Conservation (phyloP, 2,329 filamentous ascomycete species). For the Trichoderma afroharzianum region DNA sequence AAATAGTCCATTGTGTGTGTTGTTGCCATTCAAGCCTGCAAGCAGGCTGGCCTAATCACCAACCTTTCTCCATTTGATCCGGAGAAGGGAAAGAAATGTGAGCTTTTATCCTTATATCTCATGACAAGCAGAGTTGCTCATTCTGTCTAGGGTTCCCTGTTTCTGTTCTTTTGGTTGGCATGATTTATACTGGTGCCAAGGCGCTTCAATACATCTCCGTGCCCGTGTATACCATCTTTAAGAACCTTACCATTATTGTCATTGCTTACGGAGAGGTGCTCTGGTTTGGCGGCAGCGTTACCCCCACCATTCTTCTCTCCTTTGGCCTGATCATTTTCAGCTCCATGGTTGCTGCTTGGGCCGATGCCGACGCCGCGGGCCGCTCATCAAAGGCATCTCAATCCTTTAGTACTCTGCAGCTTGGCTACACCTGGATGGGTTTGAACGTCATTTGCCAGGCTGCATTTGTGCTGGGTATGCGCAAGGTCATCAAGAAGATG, state of each 20-base stretch:
- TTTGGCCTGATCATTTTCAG: conserved; percentile 97
- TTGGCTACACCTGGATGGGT: conserved; percentile 97
- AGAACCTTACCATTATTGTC: conserved; percentile 98
- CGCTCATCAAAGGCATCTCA: conserved; percentile 61
- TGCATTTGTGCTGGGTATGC: conserved; percentile 85
- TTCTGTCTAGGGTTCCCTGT: conserved; percentile 79
- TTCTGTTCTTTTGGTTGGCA: conserved; percentile 90
- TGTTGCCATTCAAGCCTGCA: conserved; percentile 75
- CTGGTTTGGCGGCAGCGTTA: conserved; percentile 95
- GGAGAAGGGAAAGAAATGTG: conserved; percentile 91
- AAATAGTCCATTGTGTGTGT: conserved; percentile 83
- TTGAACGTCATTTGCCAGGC: conserved; percentile 95
- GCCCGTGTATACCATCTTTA: conserved; percentile 99
- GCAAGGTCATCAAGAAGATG: conserved; percentile 98
- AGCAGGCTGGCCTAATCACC: conserved; percentile 75
- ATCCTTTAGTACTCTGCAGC: conserved; percentile 83
- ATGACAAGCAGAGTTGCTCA: conserved; percentile 20
- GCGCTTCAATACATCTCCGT: conserved; percentile 95
- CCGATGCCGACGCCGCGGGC: conserved; percentile 86
- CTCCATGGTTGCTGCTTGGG: conserved; percentile 93
- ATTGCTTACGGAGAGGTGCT: conserved; percentile 98
- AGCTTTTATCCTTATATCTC: conserved; percentile 29
- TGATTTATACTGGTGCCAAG: conserved; percentile 98
- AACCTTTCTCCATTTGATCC: conserved; percentile 77
- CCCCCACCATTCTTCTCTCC: conserved; percentile 80